Conservation (phyloP, 2,329 filamentous ascomycete species). For the Clonostachys rhizophaga region DNA sequence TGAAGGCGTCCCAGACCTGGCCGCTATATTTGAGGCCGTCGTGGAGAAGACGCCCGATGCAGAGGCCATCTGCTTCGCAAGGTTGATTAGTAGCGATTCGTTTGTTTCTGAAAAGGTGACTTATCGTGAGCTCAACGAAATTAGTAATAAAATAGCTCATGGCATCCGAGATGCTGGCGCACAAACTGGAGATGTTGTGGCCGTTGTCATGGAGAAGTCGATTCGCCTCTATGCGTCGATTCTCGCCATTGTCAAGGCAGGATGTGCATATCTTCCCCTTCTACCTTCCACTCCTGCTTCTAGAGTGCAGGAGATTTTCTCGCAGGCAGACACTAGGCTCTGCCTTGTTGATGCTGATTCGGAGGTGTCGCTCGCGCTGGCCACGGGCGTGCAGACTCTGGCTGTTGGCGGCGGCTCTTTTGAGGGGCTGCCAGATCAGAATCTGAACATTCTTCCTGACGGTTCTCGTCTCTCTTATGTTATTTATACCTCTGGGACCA, state of each 20-base stretch:
- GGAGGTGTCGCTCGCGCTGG: slow-evolving; percentile 3
- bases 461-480: slow-evolving; percentile 63
- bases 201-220: slow-evolving; percentile 75
- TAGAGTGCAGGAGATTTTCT: slow-evolving; percentile 57
- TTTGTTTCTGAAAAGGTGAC: slow-evolving; percentile 35
- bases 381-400: slow-evolving; percentile 15
- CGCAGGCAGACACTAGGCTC: slow-evolving; percentile 46
- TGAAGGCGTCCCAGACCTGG: slow-evolving; percentile 35
- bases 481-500: slow-evolving; percentile 81
- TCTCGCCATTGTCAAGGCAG: slow-evolving; percentile 68
- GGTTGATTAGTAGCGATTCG: slow-evolving; percentile 12
- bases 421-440: slow-evolving; percentile 10
- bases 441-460: slow-evolving; percentile 29
- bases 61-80: slow-evolving; percentile 61
- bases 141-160: slow-evolving; percentile 59
- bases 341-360: slow-evolving; percentile 35
- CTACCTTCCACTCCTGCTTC: slow-evolving; percentile 64
- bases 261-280: slow-evolving; percentile 76
- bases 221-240: slow-evolving; percentile 68
- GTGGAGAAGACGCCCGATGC: slow-evolving; percentile 42
- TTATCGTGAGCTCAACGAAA: slow-evolving; percentile 59
- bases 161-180: slow-evolving; percentile 43
- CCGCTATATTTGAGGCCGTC: slow-evolving; percentile 47
- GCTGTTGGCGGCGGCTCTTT: slow-evolving; percentile 19
- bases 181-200: slow-evolving; percentile 54